Conservation (phyloP, 371 early-diverging fungal genomes). For the Mucor plumbeus region DNA sequence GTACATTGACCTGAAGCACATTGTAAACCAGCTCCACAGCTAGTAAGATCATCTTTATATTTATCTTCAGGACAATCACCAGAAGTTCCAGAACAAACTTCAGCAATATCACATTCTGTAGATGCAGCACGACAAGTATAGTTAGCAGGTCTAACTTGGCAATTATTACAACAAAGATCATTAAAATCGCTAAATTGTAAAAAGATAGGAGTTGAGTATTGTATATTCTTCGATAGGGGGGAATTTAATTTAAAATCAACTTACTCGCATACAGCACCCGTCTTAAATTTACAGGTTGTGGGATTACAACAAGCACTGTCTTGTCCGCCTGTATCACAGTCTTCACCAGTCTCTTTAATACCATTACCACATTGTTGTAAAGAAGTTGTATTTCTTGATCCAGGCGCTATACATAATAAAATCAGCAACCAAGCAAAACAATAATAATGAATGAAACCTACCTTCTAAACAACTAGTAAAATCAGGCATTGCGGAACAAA, state of each 20-base stretch:
- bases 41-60: slow-evolving; percentile 69
- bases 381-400: slow-evolving; percentile 48
- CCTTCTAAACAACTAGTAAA: slow-evolving; percentile 65
- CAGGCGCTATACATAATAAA: slow-evolving; percentile 54
- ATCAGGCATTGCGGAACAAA: slow-evolving; percentile 65
- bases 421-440: neutral
- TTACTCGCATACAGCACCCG: slow-evolving; percentile 79
- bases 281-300: slow-evolving; percentile 80
- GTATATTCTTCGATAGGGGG: neutral
- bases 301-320: slow-evolving; percentile 84
- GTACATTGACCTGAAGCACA: slow-evolving; percentile 95
- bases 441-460: slow-evolving; percentile 7
- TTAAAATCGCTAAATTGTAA: slow-evolving; percentile 74
- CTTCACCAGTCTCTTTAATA: slow-evolving; percentile 87
- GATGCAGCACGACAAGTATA: slow-evolving; percentile 80
- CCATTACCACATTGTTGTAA: slow-evolving; percentile 94
- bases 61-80: slow-evolving; percentile 82
- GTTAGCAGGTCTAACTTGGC: slow-evolving; percentile 70
- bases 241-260: slow-evolving; percentile 12
- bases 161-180: slow-evolving; percentile 85
- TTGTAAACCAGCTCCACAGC: slow-evolving; percentile 65
- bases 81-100: slow-evolving; percentile 80
- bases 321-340: slow-evolving; percentile 91
- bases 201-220: neutral
- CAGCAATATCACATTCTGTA: slow-evolving; percentile 84